These are phyloP conservation scores for Stephanodiscus minutulus DNA, from an alignment of 108 stramenopile species.

Conservation along the genomic window DNA sequence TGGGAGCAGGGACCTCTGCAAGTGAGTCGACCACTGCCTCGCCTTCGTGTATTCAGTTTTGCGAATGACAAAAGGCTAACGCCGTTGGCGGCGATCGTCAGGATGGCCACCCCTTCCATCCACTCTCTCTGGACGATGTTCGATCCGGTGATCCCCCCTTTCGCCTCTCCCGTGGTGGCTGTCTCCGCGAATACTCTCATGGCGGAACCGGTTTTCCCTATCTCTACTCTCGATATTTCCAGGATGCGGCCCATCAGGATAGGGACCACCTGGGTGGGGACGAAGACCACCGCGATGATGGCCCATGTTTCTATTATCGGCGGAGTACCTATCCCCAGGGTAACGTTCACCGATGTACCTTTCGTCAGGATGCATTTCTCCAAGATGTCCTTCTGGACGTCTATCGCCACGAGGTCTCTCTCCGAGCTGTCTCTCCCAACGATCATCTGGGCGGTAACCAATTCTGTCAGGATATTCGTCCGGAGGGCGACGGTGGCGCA, in stretches of 20 bases:
- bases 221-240: conserved; percentile 1
- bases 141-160: not conserved
- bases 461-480: not conserved
- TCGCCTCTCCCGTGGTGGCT: not conserved
- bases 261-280: too few species aligned
- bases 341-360: not conserved
- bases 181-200: not conserved
- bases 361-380: not conserved
- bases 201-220: not conserved
- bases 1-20: too few species aligned
- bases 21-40: too few species aligned
- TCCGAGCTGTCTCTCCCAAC: conserved; percentile 3
- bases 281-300: too few species aligned
- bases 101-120: not conserved
- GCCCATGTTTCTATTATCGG: too few species aligned
- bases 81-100: too few species aligned
- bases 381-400: not conserved
- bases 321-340: not conserved
- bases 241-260: conserved; percentile 2
- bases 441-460: not conserved
- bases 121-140: not conserved
- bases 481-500: not conserved
- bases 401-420: conserved; percentile 2
- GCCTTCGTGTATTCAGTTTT: too few species aligned
- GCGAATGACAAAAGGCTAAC: not conserved